phyloP scores from a whole-genome alignment of 169 alveolate species.

The Plasmodium inui region DNA sequence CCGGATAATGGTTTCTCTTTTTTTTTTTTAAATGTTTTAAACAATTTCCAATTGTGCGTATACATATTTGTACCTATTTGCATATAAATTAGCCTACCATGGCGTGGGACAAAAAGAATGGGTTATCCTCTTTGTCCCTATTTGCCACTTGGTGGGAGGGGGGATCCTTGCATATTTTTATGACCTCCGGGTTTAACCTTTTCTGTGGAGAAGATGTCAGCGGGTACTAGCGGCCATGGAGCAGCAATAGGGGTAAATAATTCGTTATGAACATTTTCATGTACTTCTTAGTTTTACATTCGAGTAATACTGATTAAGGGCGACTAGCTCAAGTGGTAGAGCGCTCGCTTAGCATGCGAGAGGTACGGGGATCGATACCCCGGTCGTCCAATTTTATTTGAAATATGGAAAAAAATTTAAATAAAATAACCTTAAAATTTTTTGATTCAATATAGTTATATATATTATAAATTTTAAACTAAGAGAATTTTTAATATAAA shows the following conservation, averaged over 20 bases:
- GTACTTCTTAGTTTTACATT: neutral
- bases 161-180: neutral
- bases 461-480: no score
- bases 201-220: neutral
- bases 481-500: neutral
- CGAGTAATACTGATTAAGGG: slow-evolving; percentile 77
- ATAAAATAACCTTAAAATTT: no score
- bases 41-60: neutral
- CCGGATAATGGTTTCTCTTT: neutral
- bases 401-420: neutral
- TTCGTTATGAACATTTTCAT: neutral
- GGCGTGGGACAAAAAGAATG: neutral
- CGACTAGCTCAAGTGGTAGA: slow-evolving; percentile 99
- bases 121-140: neutral
- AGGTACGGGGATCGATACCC: slow-evolving; percentile 99
- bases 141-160: neutral
- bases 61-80: neutral
- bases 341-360: slow-evolving; percentile 99
- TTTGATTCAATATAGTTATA: no score
- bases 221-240: neutral
- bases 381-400: slow-evolving; percentile 84
- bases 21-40: neutral
- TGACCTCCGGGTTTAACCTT: neutral
- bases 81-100: neutral
- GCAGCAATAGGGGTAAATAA: neutral